These are phyloP conservation scores for Annulohypoxylon nitens DNA, from an alignment of 495 filamentous ascomycete species.

Conservation along the genomic window DNA sequence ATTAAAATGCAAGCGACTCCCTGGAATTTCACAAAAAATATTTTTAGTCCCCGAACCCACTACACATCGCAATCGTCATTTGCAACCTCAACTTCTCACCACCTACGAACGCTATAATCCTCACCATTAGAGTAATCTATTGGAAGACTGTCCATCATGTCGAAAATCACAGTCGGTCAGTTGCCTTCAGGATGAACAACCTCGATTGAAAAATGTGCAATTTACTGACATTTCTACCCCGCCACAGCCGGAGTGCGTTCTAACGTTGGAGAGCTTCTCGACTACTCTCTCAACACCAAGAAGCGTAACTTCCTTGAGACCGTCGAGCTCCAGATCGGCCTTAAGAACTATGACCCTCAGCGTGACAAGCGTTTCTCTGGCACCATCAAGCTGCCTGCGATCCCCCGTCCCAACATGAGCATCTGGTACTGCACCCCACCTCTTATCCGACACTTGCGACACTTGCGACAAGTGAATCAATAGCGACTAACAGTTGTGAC, in stretches of 20 bases:
- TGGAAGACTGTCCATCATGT: slow-evolving; percentile 83
- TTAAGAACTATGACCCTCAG: slow-evolving; percentile 99
- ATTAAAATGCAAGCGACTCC: not conserved
- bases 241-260: slow-evolving; percentile 90
- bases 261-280: slow-evolving; percentile 89
- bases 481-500: slow-evolving; percentile 54
- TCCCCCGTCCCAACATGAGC: slow-evolving; percentile 93
- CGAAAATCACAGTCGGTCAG: slow-evolving; percentile 89
- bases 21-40: slow-evolving; percentile 15
- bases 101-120: slow-evolving; percentile 67
- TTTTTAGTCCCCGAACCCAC: slow-evolving; percentile 2
- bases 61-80: slow-evolving; percentile 13
- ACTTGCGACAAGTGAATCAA: slow-evolving; percentile 14
- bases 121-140: slow-evolving; percentile 77
- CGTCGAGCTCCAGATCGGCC: slow-evolving; percentile 94
- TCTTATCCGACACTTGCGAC: slow-evolving; percentile 6
- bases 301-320: slow-evolving; percentile 99
- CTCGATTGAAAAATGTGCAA: not conserved
- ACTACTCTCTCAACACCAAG: slow-evolving; percentile 96
- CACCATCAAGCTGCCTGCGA: slow-evolving; percentile 90
- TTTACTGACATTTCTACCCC: slow-evolving; percentile 45
- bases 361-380: slow-evolving; percentile 99
- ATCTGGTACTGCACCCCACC: slow-evolving; percentile 71
- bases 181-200: slow-evolving; percentile 33
- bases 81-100: slow-evolving; percentile 27